These are phyloP conservation scores for Scheffersomyces illinoinensis DNA, from an alignment of 1,139 yeast genomes.

Conservation along the genomic window DNA sequence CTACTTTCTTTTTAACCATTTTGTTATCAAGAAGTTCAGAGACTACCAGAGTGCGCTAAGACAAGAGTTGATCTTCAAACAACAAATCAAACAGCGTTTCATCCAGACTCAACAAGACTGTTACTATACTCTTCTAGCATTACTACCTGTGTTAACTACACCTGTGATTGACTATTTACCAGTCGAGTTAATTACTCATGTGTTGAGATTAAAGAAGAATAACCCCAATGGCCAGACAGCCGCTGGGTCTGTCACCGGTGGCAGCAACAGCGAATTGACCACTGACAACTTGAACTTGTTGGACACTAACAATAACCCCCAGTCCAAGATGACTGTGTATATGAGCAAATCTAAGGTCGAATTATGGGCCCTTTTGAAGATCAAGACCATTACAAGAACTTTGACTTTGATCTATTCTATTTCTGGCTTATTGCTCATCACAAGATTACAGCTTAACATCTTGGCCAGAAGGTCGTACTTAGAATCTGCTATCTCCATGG, in stretches of 20 bases:
- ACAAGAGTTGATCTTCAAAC: slow-evolving; percentile 77
- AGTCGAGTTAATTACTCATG: slow-evolving; percentile 73
- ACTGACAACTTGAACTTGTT: slow-evolving; percentile 42
- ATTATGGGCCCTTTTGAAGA: slow-evolving; percentile 82
- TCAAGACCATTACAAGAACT: slow-evolving; percentile 71
- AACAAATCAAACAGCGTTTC: slow-evolving; percentile 67
- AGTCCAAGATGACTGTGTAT: slow-evolving; percentile 28
- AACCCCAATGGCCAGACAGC: slow-evolving; percentile 17
- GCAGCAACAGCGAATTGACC: slow-evolving; percentile 26
- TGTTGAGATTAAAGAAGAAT: slow-evolving; percentile 61
- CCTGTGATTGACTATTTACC: slow-evolving; percentile 66
- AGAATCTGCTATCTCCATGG: slow-evolving; percentile 72
- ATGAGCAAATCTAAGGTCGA: slow-evolving; percentile 62
- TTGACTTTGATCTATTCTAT: slow-evolving; percentile 70
- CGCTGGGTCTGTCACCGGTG: slow-evolving; percentile 10
- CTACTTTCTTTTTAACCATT: slow-evolving; percentile 59
- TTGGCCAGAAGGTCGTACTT: slow-evolving; percentile 85
- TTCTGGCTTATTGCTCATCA: slow-evolving; percentile 69
- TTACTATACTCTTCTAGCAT: slow-evolving; percentile 77
- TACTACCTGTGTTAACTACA: slow-evolving; percentile 73
- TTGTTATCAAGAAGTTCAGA: slow-evolving; percentile 56
- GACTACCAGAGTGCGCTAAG: slow-evolving; percentile 68
- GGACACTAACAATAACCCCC: slow-evolving; percentile 26
- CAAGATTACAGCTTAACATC: slow-evolving; percentile 84
- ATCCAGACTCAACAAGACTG: slow-evolving; percentile 94